Evolutionary conservation across 2,329 filamentous ascomycete genomes (phyloP), one percentile per base, ranked within the genome.

Genomic region (Colletotrichum musicola): DNA sequence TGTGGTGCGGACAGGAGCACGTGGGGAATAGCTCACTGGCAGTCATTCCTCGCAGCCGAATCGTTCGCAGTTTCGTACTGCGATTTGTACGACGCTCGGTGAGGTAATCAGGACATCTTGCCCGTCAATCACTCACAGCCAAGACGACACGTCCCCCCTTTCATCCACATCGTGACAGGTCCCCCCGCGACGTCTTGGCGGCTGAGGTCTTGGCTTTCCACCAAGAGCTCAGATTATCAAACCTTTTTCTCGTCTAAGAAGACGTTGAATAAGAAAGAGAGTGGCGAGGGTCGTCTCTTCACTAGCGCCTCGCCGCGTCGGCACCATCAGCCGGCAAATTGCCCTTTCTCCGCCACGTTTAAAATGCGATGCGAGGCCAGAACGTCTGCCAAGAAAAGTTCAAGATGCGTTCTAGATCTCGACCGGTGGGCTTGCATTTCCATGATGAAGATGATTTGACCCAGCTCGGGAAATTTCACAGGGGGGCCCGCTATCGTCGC

Each of bases 331-430:
- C 38, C 55, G 55, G 55, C 46, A 57, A 57, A 57, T 57, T 35
- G 40, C 27, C n/a, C n/a, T n/a, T 30, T 40, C 35, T 10, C 40
- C 55, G 30, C 38, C 5, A 14, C 1, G 55, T 20, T 1, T 10
- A 57, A 3, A 10, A n/a, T n/a, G n/a, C n/a, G n/a, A n/a, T n/a
- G n/a, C n/a, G n/a, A 38, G 13, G 40, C 47, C 20, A 30, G 22
- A 51, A 51, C 9, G n/a, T 10, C 13, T 22, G 47, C 40, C 55
- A 18, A 57, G 9, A 14, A 3, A 10, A 10, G 4, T 25, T 25
- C 22, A 25, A 14, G 6, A 57, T 25, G 22, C 4, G 22, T 44
- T 57, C 55, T 57, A 57, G 55, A 57, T 57, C 55, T 57, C 22
- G 30, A 9, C 30, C 30, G 10, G 7, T 35, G 30, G 30, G 10